A percentile compares a stretch with the other conserved stretches of the same genome.
Evolutionary conservation across 768 basidiomycete genomes (phyloP).

Genomic region (Steccherinum ochraceum): DNA sequence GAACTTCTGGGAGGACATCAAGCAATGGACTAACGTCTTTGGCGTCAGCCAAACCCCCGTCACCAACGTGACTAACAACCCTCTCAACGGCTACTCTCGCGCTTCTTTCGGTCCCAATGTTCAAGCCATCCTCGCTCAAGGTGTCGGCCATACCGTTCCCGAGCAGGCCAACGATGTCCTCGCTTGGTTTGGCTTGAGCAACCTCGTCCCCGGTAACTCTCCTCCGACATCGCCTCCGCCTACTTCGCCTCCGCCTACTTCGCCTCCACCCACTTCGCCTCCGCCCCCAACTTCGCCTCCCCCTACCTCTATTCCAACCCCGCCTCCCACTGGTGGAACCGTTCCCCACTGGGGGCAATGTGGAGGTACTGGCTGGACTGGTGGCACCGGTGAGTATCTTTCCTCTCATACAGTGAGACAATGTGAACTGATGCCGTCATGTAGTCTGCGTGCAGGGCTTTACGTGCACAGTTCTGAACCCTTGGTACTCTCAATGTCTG

Average conservation of each 20-base stretch:
- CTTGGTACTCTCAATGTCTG: not conserved
- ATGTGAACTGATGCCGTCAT: not conserved
- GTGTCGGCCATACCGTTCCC: constrained; percentile 48
- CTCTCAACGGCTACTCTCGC: constrained; percentile 40
- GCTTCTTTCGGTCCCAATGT: constrained; percentile 43
- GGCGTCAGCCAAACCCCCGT: constrained; percentile 36
- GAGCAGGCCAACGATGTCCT: not conserved
- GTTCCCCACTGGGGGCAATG: not conserved
- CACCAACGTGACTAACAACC: constrained; percentile 27
- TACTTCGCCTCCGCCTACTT: not conserved
- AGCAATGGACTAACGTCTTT: constrained; percentile 53
- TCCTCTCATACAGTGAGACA: not conserved
- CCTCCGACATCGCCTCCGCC: not conserved
- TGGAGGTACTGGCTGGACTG: not conserved
- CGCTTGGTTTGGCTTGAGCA: not conserved
- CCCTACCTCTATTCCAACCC: not conserved
- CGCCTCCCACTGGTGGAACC: not conserved
- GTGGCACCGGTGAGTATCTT: not conserved
- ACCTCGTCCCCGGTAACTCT: not conserved
- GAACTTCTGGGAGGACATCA: constrained; percentile 46
- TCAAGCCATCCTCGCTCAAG: constrained; percentile 40
- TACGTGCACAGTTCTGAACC: not conserved
- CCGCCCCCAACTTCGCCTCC: not conserved
- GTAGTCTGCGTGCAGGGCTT: not conserved
- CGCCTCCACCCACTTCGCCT: not conserved